Base-by-base conservation (phyloP, 768 basidiomycete species). In the Leucosporidium creatinivorum region DNA sequence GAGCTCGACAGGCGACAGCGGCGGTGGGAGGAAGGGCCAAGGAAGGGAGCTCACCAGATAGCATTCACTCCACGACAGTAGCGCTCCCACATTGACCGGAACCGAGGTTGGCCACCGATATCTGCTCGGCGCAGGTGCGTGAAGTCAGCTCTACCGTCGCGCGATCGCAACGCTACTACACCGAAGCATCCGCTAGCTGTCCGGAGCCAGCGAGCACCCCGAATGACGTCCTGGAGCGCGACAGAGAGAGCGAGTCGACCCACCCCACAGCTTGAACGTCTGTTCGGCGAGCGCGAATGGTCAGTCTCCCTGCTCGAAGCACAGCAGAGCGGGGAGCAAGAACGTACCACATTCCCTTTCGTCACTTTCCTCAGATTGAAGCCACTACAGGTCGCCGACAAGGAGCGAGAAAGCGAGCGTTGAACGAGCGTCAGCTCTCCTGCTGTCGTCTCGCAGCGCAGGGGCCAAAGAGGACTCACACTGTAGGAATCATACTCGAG, bases 81-180 rank as follows among this genome's bases (percentile, higher is more conserved):
- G 6, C 70, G 67, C 56, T 72, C 70, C 70, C 70, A 72, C 64
- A 72, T 72, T 26, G 69, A 72, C 8, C 70, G 67, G 58, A 72
- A 72, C 1, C 70, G 64, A 4, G 70, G 70, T 58, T 72, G 70
- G 1, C 70, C 70, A 1, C 67, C 70, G 33, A 72, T 68, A 51
- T 72, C 70, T 72, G 59, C 44, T 44, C 39, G 39, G 39, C 15
- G 8, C 8, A 44, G 15, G 33, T 4, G 33, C 5, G 4, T 10
- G 33, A 33, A 33, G 39, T 44, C 39, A 44, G 39, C 39, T 44
- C 33, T 5, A 4, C 5, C 33, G 33, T 33, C 33, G 33, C 33
- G 33, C 10, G 33, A n/a, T 33, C 33, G 33, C 33, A 10, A 5
- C 33, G 10, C 33, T 33, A 44, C 8, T 44, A 10, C 15, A 44